Evolutionary conservation across 2,329 filamentous ascomycete genomes (phyloP).

Genomic region (Aspergillus sp.): DNA sequence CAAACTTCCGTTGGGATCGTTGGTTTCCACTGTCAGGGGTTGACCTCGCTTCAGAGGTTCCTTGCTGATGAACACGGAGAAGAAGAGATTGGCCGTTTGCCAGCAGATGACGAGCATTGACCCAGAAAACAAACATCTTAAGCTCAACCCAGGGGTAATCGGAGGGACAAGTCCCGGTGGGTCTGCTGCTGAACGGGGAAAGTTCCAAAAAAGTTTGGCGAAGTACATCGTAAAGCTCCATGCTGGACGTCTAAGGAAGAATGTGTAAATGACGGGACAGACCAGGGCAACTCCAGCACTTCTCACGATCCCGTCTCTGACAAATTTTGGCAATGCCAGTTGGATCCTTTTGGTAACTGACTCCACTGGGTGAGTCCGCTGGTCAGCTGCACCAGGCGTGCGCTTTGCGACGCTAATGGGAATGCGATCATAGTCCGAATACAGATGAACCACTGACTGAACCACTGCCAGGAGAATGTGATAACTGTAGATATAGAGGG

Average conservation of each 20-base stretch:
- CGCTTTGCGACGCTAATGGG: conserved; percentile 40
- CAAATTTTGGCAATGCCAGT: conserved; percentile 19
- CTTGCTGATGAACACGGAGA: conserved; percentile 70
- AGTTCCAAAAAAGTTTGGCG: conserved; percentile 63
- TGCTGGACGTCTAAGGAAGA: conserved; percentile 53
- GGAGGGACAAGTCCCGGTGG: conserved; percentile 50
- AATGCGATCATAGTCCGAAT: conserved; percentile 64
- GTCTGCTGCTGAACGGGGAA: conserved; percentile 60
- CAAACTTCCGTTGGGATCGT: conserved; percentile 84
- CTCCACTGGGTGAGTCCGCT: conserved; percentile 29
- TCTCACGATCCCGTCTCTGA: conserved; percentile 27
- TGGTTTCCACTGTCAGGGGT: conserved; percentile 75
- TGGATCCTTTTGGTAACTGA: conserved; percentile 34
- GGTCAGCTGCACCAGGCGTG: conserved; percentile 22
- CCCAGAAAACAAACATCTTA: conserved; percentile 54
- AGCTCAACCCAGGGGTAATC: conserved; percentile 48
- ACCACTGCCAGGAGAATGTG: conserved; percentile 59
- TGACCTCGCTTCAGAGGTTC: conserved; percentile 76
- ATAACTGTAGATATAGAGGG: conserved; percentile 68
- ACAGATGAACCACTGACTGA: conserved; percentile 65
- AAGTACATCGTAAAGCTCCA: conserved; percentile 66
- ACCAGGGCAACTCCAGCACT: conserved; percentile 36
- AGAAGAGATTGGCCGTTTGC: conserved; percentile 67
- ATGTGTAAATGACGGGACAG: conserved; percentile 52
- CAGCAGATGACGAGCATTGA: conserved; percentile 63